phyloP scores from a whole-genome alignment of 1,139 yeast genomes.

The Kluyveromyces marxianus region DNA sequence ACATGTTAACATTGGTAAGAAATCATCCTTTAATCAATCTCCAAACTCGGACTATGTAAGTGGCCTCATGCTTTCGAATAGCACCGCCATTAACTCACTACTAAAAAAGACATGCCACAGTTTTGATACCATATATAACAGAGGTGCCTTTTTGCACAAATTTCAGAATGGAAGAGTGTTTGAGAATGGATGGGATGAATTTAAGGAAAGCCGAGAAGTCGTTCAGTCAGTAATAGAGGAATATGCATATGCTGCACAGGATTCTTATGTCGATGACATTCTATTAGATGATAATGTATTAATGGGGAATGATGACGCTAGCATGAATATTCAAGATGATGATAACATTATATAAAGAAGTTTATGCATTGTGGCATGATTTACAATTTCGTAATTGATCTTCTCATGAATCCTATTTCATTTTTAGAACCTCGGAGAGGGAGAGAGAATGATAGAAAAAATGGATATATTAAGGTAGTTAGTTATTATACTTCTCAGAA shows the following conservation, averaged over 20 bases:
- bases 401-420: no score
- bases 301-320: slow-evolving; percentile 16
- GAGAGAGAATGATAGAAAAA: no score
- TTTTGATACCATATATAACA: slow-evolving; percentile 69
- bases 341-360: slow-evolving; percentile 13
- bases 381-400: background rate
- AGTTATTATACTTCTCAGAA: no score
- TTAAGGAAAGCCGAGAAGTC: slow-evolving; percentile 69
- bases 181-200: slow-evolving; percentile 65
- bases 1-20: slow-evolving; percentile 69
- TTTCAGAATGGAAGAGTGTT: slow-evolving; percentile 52
- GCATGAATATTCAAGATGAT: slow-evolving; percentile 31
- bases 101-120: slow-evolving; percentile 64
- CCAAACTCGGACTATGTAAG: slow-evolving; percentile 36
- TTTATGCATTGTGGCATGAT: background rate
- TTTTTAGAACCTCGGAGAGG: no score
- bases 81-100: slow-evolving; percentile 61
- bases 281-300: slow-evolving; percentile 31
- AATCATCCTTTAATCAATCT: slow-evolving; percentile 49
- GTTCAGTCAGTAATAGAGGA: slow-evolving; percentile 65
- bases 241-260: slow-evolving; percentile 53
- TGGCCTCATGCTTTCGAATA: slow-evolving; percentile 75
- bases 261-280: slow-evolving; percentile 40
- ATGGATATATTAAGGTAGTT: no score
- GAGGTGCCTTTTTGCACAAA: slow-evolving; percentile 80